Conservation (phyloP, 2,329 filamentous ascomycete species). For the Dissoconium aciculare region DNA sequence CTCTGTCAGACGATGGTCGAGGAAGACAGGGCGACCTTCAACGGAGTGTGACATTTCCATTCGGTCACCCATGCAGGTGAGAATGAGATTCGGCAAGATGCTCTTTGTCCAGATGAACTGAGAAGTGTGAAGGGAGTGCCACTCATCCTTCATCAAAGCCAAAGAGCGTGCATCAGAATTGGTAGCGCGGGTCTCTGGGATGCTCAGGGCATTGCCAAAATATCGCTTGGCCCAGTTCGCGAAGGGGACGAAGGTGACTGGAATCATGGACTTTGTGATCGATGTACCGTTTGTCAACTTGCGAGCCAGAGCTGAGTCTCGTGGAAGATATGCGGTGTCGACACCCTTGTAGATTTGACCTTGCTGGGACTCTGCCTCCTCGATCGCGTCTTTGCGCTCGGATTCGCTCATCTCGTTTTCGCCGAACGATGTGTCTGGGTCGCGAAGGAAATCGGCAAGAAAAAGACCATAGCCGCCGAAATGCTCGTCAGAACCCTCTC, state of each 20-base stretch:
- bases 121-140: constrained; percentile 30
- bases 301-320: constrained; percentile 2
- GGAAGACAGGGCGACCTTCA: constrained; percentile 29
- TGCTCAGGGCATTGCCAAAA: constrained; percentile 13
- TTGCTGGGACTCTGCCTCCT: constrained; percentile 14
- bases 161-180: constrained; percentile 20
- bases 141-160: constrained; percentile 20
- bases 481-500: constrained; percentile 33
- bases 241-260: neutral
- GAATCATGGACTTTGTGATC: neutral
- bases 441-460: constrained; percentile 34
- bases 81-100: constrained; percentile 26
- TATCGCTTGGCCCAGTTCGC: constrained; percentile 19
- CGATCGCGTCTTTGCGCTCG: constrained; percentile 8
- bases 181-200: constrained; percentile 23
- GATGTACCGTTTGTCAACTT: constrained; percentile 4
- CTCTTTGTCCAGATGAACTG: constrained; percentile 27
- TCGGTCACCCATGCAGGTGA: constrained; percentile 32
- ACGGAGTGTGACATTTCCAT: constrained; percentile 32
- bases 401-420: constrained; percentile 13
- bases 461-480: constrained; percentile 40
- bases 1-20: constrained; percentile 27
- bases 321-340: constrained; percentile 4
- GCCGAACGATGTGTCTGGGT: constrained; percentile 29
- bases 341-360: constrained; percentile 8